Conservation (phyloP, 371 early-diverging fungal genomes). For the Rhizopus stolonifer region DNA sequence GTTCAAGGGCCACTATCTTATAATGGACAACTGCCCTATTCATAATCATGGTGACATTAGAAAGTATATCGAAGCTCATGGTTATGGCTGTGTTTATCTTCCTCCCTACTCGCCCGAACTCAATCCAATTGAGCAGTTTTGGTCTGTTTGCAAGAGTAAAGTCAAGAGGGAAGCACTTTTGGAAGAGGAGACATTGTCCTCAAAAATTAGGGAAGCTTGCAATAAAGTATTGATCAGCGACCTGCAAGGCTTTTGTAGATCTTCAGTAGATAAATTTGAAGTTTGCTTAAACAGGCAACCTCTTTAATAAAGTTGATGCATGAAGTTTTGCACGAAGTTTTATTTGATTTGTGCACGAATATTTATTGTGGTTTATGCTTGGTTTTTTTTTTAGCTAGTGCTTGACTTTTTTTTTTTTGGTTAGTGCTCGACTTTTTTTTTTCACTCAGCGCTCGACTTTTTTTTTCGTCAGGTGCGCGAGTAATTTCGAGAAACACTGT, state of each 20-base stretch:
- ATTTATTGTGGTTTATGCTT: too few relatives aligned
- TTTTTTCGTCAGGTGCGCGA: too few relatives aligned
- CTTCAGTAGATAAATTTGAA: slow-evolving; percentile 4
- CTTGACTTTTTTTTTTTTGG: too few relatives aligned
- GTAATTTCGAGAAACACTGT: too few relatives aligned
- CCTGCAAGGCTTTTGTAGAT: slow-evolving; percentile 11
- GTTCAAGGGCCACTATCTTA: slow-evolving; percentile 19
- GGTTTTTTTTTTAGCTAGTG: too few relatives aligned
- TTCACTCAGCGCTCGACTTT: too few relatives aligned
- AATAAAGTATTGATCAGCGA: slow-evolving; percentile 4
- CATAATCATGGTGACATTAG: slow-evolving; percentile 13
- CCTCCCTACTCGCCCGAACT: slow-evolving; percentile 13
- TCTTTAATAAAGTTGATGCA: slow-evolving; percentile 14
- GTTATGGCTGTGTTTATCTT: slow-evolving; percentile 22
- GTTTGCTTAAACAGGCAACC: slow-evolving; percentile 9
- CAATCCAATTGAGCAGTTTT: slow-evolving; percentile 20
- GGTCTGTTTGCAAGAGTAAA: slow-evolving; percentile 12
- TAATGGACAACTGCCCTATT: slow-evolving; percentile 20
- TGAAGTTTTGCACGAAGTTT: too few relatives aligned
- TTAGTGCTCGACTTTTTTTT: too few relatives aligned
- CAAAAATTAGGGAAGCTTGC: too few relatives aligned
- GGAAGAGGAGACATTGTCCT: too few relatives aligned
- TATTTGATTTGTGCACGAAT: too few relatives aligned
- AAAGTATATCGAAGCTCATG: slow-evolving; percentile 17
- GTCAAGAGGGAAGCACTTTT: slow-evolving; percentile 10